Conservation (phyloP, 345 rosid species). For the Turnera subulata region DNA sequence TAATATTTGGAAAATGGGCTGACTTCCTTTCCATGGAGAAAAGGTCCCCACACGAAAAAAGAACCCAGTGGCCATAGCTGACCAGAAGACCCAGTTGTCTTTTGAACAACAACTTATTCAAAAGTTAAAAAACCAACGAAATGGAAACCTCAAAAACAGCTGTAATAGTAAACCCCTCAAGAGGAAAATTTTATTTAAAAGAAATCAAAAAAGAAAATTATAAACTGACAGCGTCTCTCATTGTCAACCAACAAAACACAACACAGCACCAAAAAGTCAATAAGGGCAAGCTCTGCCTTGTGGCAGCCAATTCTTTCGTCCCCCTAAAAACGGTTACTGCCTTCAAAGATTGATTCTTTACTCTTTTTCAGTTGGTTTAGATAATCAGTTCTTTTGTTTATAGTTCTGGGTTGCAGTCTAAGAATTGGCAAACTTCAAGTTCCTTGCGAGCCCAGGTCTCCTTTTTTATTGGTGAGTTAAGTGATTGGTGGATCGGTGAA, state of each 20-base stretch:
- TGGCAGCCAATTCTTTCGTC: constrained; percentile 1
- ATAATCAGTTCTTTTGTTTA: no score
- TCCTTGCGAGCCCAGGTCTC: no score
- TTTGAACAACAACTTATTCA: neutral
- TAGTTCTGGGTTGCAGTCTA: no score
- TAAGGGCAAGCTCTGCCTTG: constrained; percentile 1
- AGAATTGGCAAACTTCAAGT: no score
- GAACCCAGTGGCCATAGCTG: neutral
- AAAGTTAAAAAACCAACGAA: neutral
- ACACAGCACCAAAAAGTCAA: neutral
- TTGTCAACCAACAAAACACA: neutral
- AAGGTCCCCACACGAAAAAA: neutral
- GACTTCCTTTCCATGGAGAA: neutral
- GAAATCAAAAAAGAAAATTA: neutral
- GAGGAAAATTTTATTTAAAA: neutral
- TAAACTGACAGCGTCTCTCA: neutral
- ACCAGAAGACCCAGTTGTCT: neutral
- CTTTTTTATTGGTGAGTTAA: neutral
- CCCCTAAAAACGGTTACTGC: neutral
- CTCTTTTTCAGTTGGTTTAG: neutral
- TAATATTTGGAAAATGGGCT: neutral
- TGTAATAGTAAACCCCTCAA: neutral
- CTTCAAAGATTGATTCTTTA: neutral
- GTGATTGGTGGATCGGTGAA: neutral
- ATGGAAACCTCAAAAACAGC: neutral